Conservation (phyloP, 129 eudicot species). For the Logfia minima region DNA sequence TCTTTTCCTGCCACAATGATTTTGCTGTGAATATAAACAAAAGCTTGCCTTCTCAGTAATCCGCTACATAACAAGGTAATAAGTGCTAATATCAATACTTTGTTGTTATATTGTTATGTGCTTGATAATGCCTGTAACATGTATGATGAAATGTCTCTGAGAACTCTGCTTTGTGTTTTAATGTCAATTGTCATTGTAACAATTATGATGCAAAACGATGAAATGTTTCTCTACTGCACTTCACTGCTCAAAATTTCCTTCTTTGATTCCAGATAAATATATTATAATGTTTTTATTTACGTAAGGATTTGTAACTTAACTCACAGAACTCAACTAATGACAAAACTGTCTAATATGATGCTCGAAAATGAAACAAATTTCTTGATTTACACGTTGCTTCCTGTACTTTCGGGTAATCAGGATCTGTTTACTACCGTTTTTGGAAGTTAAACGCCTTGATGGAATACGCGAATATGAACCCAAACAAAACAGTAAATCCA, state of each 20-base stretch:
- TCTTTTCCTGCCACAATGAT: too few species aligned
- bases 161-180: background rate
- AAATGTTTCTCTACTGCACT: background rate
- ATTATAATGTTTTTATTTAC: conserved; percentile 19
- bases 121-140: conserved; percentile 1
- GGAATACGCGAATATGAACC: conserved; percentile 76
- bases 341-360: conserved; percentile 29
- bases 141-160: conserved; percentile 27
- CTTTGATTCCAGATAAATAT: conserved; percentile 30
- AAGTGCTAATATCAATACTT: background rate
- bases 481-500: conserved; percentile 61
- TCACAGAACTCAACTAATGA: conserved; percentile 11
- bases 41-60: too few species aligned
- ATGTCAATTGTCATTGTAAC: background rate
- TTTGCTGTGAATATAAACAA: too few species aligned
- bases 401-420: conserved; percentile 15
- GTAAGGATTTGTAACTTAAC: conserved; percentile 21
- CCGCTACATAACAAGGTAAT: conserved; percentile 17
- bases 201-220: background rate
- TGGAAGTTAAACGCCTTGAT: conserved; percentile 86
- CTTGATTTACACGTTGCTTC: conserved; percentile 36
- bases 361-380: conserved; percentile 24
- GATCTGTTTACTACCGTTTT: conserved; percentile 47
- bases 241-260: conserved; percentile 31
- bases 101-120: background rate